Conservation (phyloP, 176 grass and related monocot genomes). For the Guadua angustifolia region DNA sequence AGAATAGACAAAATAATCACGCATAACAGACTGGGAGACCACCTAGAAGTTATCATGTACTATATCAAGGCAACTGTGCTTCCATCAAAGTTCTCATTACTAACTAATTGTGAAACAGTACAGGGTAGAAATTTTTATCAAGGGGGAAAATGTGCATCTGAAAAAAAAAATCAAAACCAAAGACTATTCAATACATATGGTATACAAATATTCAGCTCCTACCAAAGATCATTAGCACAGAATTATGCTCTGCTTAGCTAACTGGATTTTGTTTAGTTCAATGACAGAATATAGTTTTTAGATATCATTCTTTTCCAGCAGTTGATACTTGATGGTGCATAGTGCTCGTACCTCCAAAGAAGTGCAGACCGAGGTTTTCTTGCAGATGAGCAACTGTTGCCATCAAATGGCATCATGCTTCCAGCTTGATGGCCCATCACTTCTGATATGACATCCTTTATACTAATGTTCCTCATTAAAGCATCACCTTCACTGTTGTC, state of each 20-base stretch:
- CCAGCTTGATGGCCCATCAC: conserved; percentile 49
- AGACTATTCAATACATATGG: conserved; percentile 17
- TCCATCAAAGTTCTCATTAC: conserved; percentile 26
- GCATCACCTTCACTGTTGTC: conserved; percentile 77
- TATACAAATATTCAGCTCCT: conserved; percentile 35
- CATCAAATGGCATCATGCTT: conserved; percentile 61
- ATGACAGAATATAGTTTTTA: conserved; percentile 14
- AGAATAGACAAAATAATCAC: conserved; percentile 36
- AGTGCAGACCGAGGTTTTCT: conserved; percentile 89
- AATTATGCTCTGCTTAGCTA: conserved; percentile 5
- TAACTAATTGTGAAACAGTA: conserved; percentile 31
- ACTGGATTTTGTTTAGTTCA: not conserved
- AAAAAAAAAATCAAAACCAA: conserved; percentile 18
- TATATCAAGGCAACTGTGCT: conserved; percentile 22
- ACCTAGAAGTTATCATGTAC: conserved; percentile 29
- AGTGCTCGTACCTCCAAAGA: conserved; percentile 90
- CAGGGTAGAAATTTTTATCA: not conserved
- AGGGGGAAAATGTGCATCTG: not conserved
- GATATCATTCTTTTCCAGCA: conserved; percentile 20
- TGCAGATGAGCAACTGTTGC: conserved; percentile 60
- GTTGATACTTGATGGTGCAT: conserved; percentile 24
- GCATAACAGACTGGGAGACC: conserved; percentile 17
- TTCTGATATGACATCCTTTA: conserved; percentile 70
- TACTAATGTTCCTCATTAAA: conserved; percentile 62
- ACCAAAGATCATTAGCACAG: conserved; percentile 27